A percentile compares a stretch with the other conserved stretches of the same genome.
phyloP scores from a whole-genome alignment of 495 filamentous ascomycete genomes.

The Saxophila tyrrhenica region DNA sequence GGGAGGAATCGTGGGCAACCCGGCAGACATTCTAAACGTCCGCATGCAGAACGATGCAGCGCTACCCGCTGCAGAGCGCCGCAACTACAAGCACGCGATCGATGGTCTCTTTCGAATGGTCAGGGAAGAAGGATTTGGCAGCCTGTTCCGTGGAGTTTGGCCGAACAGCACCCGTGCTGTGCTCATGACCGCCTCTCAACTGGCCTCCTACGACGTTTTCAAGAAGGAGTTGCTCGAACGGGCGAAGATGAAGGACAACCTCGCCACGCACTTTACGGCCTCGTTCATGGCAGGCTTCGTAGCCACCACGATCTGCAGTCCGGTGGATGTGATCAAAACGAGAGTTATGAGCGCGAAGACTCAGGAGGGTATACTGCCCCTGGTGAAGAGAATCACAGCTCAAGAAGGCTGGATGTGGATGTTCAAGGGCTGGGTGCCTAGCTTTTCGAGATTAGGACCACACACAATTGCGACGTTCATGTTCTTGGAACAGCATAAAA shows the following conservation, averaged over 20 bases:
- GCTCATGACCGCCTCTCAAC: slow-evolving; percentile 85
- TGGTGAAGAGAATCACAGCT: slow-evolving; percentile 49
- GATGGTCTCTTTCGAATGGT: slow-evolving; percentile 80
- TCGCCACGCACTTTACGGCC: slow-evolving; percentile 77
- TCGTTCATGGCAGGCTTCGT: slow-evolving; percentile 82
- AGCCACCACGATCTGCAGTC: slow-evolving; percentile 87
- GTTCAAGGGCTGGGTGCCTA: slow-evolving; percentile 96
- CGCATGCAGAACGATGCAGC: slow-evolving; percentile 96
- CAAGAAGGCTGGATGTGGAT: slow-evolving; percentile 79
- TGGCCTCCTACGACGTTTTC: slow-evolving; percentile 86
- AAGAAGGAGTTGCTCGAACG: slow-evolving; percentile 62
- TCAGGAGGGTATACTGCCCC: slow-evolving; percentile 31
- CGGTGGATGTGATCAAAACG: slow-evolving; percentile 96
- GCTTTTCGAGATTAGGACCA: slow-evolving; percentile 80
- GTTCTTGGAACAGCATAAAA: slow-evolving; percentile 87
- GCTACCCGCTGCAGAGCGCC: slow-evolving; percentile 56
- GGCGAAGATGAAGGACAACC: slow-evolving; percentile 60
- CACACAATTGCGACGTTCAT: slow-evolving; percentile 94
- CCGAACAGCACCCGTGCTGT: slow-evolving; percentile 83
- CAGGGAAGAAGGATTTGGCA: slow-evolving; percentile 58
- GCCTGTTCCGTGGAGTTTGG: slow-evolving; percentile 79
- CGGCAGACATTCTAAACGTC: slow-evolving; percentile 91
- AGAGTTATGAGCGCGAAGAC: slow-evolving; percentile 70
- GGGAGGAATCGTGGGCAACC: slow-evolving; percentile 83
- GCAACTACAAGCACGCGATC: slow-evolving; percentile 81